Evolutionary conservation across 306 rosid genomes (phyloP), one percentile per base, ranked within the genome.

Genomic region (Quercus engelmannii): DNA sequence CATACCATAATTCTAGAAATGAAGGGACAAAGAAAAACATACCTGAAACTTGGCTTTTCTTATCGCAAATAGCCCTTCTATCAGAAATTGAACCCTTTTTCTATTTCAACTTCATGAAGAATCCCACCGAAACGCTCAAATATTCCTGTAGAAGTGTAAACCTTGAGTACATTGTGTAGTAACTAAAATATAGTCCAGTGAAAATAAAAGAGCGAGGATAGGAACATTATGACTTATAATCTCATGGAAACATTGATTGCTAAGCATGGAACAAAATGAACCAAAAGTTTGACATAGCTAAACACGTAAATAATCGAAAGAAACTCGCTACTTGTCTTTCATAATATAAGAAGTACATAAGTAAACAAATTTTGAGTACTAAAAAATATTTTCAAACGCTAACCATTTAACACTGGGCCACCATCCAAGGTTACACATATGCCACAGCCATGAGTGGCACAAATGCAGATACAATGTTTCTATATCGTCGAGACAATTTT

Each of bases 41-140:
- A 94, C 99, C 97, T 95, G 97, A 81, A 95, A 92, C 86, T 92
- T 93, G 6, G 97, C 97, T 85, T 91, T 95, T 79, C 99, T 87
- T 46, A 91, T 81, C 3, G 97, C 97, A 88, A 95, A 95, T 75
- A 95, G 81, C 74, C 95, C 91, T 90, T 93, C 99, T 76, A 93
- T 95, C 70, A 93, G 80, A 84, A 91, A 93, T 78, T 95, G 97
- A 74, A 93, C 98, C 76, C 96, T 87, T 77, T 91, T 95, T 91
- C 98, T 59, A 93, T 95, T 86, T 95, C 97, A 59, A 97, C 99
- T 84, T 92, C 99, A 74, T 95, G 97, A 74, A 95, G 98, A 90
- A 95, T 95, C 85, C 98, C 96, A 49, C 96, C 96, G 61, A 95
- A 95, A 6, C 94, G 96, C 90, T 95, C 99, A 88, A 93, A 95